phyloP scores from a whole-genome alignment of 306 rosid species.

The Pterocarpus macrocarpus region DNA sequence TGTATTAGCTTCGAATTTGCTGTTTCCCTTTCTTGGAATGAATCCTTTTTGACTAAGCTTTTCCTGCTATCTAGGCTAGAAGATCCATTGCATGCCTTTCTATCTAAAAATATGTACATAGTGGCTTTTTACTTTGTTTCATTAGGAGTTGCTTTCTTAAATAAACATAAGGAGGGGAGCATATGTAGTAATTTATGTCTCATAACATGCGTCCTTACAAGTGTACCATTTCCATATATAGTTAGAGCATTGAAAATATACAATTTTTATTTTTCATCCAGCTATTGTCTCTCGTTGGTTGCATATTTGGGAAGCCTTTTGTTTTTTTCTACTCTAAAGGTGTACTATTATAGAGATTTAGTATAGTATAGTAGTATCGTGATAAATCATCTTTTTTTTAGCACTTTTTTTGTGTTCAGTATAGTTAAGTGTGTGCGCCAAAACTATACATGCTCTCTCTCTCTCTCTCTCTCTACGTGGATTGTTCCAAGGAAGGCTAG shows the following conservation, averaged over 20 bases:
- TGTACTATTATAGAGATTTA: neutral
- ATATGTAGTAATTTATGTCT: constrained; percentile 42
- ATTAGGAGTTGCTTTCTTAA: constrained; percentile 36
- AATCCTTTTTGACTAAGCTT: constrained; percentile 75
- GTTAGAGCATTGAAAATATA: constrained; percentile 28
- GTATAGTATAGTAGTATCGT: neutral
- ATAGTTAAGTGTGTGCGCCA: neutral
- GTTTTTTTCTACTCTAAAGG: neutral
- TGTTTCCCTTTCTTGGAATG: constrained; percentile 78
- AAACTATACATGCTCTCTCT: neutral
- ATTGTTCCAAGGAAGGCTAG: too few relatives aligned
- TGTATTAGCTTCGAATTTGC: constrained; percentile 67
- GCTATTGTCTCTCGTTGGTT: neutral
- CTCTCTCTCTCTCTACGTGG: neutral
- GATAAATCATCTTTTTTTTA: neutral
- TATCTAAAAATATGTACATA: constrained; percentile 36
- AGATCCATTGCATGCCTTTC: constrained; percentile 58
- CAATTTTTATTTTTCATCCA: neutral
- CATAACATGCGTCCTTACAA: constrained; percentile 27
- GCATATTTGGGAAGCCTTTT: neutral
- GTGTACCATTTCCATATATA: constrained; percentile 53
- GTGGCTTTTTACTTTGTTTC: constrained; percentile 43
- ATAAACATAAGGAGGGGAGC: constrained; percentile 47
- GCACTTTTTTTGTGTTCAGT: neutral
- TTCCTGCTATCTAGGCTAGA: constrained; percentile 49